Conservation (phyloP, 306 rosid genomes). For the Urtica urens region DNA sequence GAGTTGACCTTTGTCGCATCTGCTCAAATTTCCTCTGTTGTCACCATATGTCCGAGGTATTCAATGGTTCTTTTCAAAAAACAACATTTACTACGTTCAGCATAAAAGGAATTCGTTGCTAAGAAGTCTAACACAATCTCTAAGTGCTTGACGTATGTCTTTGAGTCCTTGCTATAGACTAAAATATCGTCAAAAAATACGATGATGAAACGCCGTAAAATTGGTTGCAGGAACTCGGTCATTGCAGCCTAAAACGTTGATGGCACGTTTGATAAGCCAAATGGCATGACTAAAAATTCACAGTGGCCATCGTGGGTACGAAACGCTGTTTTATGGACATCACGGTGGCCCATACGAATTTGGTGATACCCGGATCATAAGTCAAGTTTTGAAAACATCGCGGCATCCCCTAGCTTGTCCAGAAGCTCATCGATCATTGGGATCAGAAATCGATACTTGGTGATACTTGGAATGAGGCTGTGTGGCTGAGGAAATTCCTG, state of each 20-base stretch:
- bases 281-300: no score
- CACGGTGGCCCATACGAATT: background rate
- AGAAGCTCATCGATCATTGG: background rate
- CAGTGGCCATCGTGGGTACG: no score
- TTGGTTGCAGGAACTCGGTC: no score
- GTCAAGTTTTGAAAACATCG: background rate
- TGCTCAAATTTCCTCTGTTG: fast-evolving
- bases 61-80: background rate
- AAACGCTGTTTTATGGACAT: background rate
- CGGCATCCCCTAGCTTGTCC: background rate
- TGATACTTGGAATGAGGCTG: background rate
- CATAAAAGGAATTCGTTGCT: background rate
- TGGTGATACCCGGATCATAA: background rate
- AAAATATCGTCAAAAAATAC: constrained; percentile 2
- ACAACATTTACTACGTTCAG: background rate
- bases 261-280: background rate
- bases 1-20: background rate
- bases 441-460: background rate
- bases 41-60: background rate
- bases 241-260: background rate
- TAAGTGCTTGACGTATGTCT: background rate
- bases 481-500: no score
- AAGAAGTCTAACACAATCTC: fast-evolving
- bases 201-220: background rate
- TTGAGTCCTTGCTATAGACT: background rate